Evolutionary conservation across 148 eudicot species (phyloP).

Genomic region (Rhododendron henanense): DNA sequence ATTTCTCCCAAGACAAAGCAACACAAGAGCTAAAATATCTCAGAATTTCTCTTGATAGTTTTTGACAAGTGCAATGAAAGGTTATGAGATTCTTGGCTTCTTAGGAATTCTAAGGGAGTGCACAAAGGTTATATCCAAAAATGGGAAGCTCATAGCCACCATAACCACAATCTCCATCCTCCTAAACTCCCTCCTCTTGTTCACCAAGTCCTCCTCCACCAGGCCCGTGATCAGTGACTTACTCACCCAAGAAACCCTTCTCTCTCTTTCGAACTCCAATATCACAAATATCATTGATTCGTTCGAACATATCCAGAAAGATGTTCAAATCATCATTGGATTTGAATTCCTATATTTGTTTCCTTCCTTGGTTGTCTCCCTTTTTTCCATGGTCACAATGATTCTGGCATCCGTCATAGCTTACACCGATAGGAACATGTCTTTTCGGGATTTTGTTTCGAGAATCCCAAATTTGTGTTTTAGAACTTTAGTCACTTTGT

Average conservation of each 20-base stretch:
- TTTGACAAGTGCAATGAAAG: background rate
- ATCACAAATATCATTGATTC: no score
- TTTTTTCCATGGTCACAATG: background rate
- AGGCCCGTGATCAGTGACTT: background rate
- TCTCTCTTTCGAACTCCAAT: background rate
- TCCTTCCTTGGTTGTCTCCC: background rate
- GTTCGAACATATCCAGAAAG: background rate
- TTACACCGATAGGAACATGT: background rate
- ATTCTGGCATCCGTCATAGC: background rate
- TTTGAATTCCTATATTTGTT: background rate
- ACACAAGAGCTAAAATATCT: background rate
- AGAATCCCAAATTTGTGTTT: background rate
- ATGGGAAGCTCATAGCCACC: slow-evolving; percentile 20
- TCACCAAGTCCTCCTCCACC: background rate
- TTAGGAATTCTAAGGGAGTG: slow-evolving; percentile 20
- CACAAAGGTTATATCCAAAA: slow-evolving; percentile 14
- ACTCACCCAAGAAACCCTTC: background rate
- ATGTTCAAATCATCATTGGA: background rate
- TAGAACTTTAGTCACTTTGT: background rate
- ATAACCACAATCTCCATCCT: slow-evolving; percentile 6
- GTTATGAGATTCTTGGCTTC: background rate
- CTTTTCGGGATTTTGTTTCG: background rate
- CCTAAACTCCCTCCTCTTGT: background rate
- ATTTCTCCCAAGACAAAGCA: background rate
- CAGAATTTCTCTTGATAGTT: background rate